Evolutionary conservation across 2,329 filamentous ascomycete genomes (phyloP), one percentile per base, ranked within the genome.

Genomic region (Arthrobotrys sphaeroides): DNA sequence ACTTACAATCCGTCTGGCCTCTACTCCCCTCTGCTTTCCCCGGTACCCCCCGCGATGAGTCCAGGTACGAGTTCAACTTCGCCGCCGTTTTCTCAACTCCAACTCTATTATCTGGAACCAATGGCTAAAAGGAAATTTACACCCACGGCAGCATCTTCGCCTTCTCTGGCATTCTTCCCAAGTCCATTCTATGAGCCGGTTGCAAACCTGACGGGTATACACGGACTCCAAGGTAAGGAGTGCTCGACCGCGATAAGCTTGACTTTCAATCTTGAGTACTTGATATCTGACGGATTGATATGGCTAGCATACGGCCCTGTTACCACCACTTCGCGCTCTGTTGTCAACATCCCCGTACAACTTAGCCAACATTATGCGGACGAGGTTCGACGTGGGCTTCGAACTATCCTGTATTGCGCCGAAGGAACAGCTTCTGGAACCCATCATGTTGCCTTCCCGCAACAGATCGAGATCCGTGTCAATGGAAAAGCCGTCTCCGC

Each of bases 401-500:
- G 73, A 53, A 36, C 38, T 4, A 72, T 77, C 13, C 28, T 77
- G 1, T 77, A 77, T 33, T 77, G 66, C 16, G 60, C 73, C 3
- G 60, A 77, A 40, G 70, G 43, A 7, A 16, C 26, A 3, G 16
- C 31, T 1, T 24, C n/a, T 2, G 64, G 59, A 3, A 24, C 42
- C 7, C 66, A 70, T 59, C 93, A 98, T 77, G 89, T 99, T 64
- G 85, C 92, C 0, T 99, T 99, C 78, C 95, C 95, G 1, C 89
- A 94, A 79, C 93, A 97, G 83, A 91, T 95, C 31, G 95, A 99
- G 81, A 87, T 99, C 69, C 94, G 93, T 81, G 88, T 97, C 67
- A 99, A 99, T 79, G 87, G 89, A 7, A 91, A 91, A 33, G 93
- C 97, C 69, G 87, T 97, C 78, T 95, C 94, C 82, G 90, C 91